Evolutionary conservation across 2,329 filamentous ascomycete genomes (phyloP), one percentile per base, ranked within the genome.

Genomic region (Alternaria ventricosa): DNA sequence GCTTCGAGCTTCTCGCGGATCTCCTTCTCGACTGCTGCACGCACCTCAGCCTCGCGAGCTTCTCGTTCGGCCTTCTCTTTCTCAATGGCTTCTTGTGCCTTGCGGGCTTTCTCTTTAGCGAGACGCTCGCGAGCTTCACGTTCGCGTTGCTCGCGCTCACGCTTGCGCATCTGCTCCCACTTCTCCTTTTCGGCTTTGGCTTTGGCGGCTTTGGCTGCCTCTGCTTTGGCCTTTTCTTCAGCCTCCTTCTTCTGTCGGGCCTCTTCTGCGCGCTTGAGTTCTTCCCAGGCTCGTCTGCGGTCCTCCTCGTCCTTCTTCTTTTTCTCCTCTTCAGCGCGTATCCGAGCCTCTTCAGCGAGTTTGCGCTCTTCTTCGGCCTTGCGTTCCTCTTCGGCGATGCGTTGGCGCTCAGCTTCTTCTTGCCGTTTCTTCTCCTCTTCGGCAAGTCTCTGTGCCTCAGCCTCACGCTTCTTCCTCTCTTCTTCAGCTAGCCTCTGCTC

Each of bases 381-480:
- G 10, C 65, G 69, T 23, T 69, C 59, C 27, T 79, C 72, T 61
- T 80, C 68, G 79, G 60, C 72, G 90, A 89, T 69, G 91, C 89
- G 36, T 72, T 92, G 89, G 54, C 89, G 84, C 3, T 72, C 71
- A 44, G 83, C 80, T 33, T 78, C 78, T 65, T 83, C 60, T 59
- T 69, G 68, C n/a, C 46, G 54, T 27, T 71, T 66, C 56, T 68
- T 87, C 66, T 65, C 63, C n/a, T 73, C 66, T 54, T 69, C 64
- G 1, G 53, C 61, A 3, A 47, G 57, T 44, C 55, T 47, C 8
- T 23, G 56, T n/a, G 50, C 61, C 12, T 79, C 73, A 58, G 77
- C 72, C 76, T 90, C 89, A 67, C 92, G 90, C 30, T 47, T 25
- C 73, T 92, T 90, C 55, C 89, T 84, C 3, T 74, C 71, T 55